Evolutionary conservation across 805 yeast genomes (phyloP), one percentile per base, ranked within the genome.

Genomic region (Naumovozyma baii): DNA sequence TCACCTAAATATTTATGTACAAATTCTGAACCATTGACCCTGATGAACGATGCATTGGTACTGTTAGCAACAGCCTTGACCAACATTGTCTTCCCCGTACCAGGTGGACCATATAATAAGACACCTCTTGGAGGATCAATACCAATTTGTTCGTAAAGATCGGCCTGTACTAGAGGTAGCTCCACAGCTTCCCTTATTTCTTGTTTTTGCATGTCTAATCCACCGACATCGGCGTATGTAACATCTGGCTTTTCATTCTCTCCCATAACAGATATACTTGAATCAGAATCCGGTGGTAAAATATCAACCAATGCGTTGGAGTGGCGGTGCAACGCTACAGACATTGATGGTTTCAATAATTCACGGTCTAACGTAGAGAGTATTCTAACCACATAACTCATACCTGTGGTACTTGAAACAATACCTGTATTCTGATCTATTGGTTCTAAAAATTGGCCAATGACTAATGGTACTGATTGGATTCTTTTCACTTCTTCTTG

Each of bases 91-190:
- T 92, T 92, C 55, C 99, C 99, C 1, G 98, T 92, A 61, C 99
- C 99, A 36, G 99, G 99, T 9, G 98, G 97, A n/a, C 99, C 99
- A 64, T 92, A 92, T 45, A 92, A 70, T 51, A 92, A 67, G 22
- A 92, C 98, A 54, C 99, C 99, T 51, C 97, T 79, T 47, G 99
- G 99, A 15, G 98, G 98, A 55, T 92, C 97, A 49, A 92, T 88
- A 66, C 99, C 99, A 57, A 92, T 92, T 65, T 92, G 97, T 57
- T 85, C 83, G 66, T 92, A 92, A 49, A 94, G 70, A 54, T 94
- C 98, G 30, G 92, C 94, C 61, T 92, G 97, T 13, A 95, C 83
- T 55, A 92, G 73, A 10, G 98, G 98, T 52, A 92, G 72, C 64
- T 92, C 98, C 13, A 92, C 97, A 2, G 98, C 98, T 67, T 92